phyloP scores from a whole-genome alignment of 441 rosid genomes.

The Jatropha multifida region DNA sequence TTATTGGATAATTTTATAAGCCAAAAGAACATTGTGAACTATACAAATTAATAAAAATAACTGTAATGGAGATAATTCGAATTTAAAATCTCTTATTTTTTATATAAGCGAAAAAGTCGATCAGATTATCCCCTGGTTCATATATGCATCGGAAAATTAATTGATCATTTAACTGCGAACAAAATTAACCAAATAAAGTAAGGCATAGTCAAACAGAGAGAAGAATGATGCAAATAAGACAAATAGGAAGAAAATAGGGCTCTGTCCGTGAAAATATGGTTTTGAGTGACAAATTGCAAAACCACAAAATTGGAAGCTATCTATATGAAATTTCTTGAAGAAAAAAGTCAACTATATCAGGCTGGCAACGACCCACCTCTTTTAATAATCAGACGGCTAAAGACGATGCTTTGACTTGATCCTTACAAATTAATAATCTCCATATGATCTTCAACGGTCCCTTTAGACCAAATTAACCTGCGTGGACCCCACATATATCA shows the following conservation, averaged over 20 bases:
- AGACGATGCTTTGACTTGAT: slow-evolving; percentile 33
- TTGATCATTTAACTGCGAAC: too few relatives aligned
- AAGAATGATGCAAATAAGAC: not conserved
- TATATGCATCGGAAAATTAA: too few relatives aligned
- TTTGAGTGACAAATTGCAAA: not conserved
- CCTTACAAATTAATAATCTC: not conserved
- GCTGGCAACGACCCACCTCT: slow-evolving; percentile 29
- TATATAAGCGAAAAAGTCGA: too few relatives aligned
- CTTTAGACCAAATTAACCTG: slow-evolving; percentile 17
- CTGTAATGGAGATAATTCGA: too few relatives aligned
- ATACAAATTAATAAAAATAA: too few relatives aligned
- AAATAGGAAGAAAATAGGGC: not conserved
- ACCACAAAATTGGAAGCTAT: not conserved
- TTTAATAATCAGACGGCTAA: slow-evolving; percentile 31
- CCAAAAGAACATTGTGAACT: too few relatives aligned
- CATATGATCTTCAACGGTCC: not conserved
- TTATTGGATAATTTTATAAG: too few relatives aligned
- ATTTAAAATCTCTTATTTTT: too few relatives aligned
- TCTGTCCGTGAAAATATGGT: not conserved
- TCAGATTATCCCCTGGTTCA: too few relatives aligned
- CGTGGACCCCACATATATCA: slow-evolving; percentile 26
- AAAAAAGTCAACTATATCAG: slow-evolving; percentile 44
- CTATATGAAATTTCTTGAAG: not conserved
- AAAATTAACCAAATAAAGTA: too few relatives aligned
- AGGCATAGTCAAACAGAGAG: not conserved